Percentiles rank a stretch among this genome's conserved stretches.
phyloP scores from a whole-genome alignment of 176 grass and related monocot species.

The Elaeis guineensis region DNA sequence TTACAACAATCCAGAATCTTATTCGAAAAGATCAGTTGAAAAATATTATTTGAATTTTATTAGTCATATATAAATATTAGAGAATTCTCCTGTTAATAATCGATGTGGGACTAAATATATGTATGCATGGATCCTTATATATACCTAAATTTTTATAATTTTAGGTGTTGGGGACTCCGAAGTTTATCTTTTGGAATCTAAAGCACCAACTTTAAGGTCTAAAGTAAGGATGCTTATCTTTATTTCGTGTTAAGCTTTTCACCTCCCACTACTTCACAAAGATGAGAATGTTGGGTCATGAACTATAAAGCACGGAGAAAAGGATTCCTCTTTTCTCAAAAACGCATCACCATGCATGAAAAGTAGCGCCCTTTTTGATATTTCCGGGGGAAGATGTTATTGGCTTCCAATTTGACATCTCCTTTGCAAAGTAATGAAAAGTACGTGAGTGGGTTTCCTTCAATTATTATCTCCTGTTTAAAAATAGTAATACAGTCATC shows the following conservation, averaged over 20 bases:
- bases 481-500: too few species aligned
- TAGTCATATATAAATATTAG: too few species aligned
- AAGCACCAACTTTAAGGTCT: neutral
- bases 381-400: neutral
- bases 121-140: too few species aligned
- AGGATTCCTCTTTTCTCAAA: neutral
- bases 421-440: neutral
- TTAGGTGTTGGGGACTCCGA: too few species aligned
- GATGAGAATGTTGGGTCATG: neutral
- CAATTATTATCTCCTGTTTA: too few species aligned
- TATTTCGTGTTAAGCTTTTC: constrained; percentile 3
- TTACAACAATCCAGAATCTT: too few species aligned
- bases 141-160: too few species aligned
- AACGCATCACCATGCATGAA: constrained; percentile 1
- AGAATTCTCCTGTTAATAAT: too few species aligned
- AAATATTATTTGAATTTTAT: too few species aligned
- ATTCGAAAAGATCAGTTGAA: too few species aligned
- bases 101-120: too few species aligned
- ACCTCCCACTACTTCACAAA: neutral
- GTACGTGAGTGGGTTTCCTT: neutral
- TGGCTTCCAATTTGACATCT: neutral
- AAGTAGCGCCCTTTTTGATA: neutral
- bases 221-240: constrained; percentile 5
- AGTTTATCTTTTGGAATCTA: neutral
- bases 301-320: constrained; percentile 1